Base-by-base conservation (phyloP, 371 early-diverging fungal genomes). In the Mortierella sp. region DNA sequence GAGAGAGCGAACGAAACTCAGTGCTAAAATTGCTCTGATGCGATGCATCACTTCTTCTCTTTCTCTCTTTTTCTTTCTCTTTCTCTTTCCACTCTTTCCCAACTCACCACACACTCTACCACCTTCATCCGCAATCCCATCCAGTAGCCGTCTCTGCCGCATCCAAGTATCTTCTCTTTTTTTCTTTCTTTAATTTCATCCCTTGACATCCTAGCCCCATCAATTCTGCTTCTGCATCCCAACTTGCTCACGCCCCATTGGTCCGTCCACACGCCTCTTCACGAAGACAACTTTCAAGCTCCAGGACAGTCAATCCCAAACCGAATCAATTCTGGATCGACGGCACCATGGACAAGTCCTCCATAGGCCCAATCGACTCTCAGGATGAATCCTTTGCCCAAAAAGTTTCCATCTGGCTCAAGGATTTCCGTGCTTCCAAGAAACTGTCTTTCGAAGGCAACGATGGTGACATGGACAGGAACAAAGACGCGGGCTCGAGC, bases 371-470 rank as follows among this genome's bases (percentile, higher is more conserved):
- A 3, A 37, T 37, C 37, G 37, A 37, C 50, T 55, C 48, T 60
- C 65, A 46, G 50, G 60, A 37, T 3, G 37, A 37, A 37, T 37
- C 37, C 44, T 64, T 74, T 60, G 64, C 64, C 19, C 52, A 50
- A 18, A 63, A 48, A 4, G 47, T 75, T 29, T 64, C 65, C 16
- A 45, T 37, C 26, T 76, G 77, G 72, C 68, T 71, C 58, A 60
- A 56, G 47, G 62, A 72, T n/a, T 56, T 61, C 60, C 62, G 29
- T 14, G 68, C 72, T 23, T 26, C 62, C 61, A 60, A 62, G 61
- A 48, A 25, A 37, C 9, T 37, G 37, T 37, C 37, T 9, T 37
- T 37, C 5, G 37, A 37, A 37, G 37, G 37, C 37, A 37, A 37
- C 9, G 37, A 37, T 37, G 37, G 37, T 5, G 37, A 37, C 37